Evolutionary conservation across 441 rosid species (phyloP).

Genomic region (Erodium trifolium): DNA sequence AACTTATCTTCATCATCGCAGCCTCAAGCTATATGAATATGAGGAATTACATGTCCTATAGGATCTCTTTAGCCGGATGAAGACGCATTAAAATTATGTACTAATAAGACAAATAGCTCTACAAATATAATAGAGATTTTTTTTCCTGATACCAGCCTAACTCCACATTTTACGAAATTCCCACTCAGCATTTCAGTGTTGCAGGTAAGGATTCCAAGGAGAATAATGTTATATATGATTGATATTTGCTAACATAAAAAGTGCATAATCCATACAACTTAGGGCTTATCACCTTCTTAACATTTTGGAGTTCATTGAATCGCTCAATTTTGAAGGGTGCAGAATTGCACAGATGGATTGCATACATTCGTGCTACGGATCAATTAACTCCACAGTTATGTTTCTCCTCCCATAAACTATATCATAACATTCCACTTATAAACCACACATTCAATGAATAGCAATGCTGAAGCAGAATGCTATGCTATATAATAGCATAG

Average conservation of each 20-base stretch:
- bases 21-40: neutral
- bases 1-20: neutral
- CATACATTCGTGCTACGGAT: neutral
- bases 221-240: neutral
- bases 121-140: too few species aligned
- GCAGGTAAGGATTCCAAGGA: neutral
- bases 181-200: neutral
- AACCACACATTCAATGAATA: too few species aligned
- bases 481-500: too few species aligned
- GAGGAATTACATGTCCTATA: neutral
- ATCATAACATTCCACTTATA: too few species aligned
- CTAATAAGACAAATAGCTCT: too few species aligned
- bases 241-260: neutral
- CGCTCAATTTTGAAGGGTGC: neutral
- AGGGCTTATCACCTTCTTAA: neutral
- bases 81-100: too few species aligned
- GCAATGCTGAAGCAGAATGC: too few species aligned
- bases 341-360: slow-evolving; percentile 1
- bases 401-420: slow-evolving; percentile 3
- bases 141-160: neutral
- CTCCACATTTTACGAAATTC: neutral
- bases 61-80: too few species aligned
- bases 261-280: neutral
- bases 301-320: neutral
- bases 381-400: neutral